phyloP scores from a whole-genome alignment of 495 filamentous ascomycete genomes.

The Durotheca rogersii region DNA sequence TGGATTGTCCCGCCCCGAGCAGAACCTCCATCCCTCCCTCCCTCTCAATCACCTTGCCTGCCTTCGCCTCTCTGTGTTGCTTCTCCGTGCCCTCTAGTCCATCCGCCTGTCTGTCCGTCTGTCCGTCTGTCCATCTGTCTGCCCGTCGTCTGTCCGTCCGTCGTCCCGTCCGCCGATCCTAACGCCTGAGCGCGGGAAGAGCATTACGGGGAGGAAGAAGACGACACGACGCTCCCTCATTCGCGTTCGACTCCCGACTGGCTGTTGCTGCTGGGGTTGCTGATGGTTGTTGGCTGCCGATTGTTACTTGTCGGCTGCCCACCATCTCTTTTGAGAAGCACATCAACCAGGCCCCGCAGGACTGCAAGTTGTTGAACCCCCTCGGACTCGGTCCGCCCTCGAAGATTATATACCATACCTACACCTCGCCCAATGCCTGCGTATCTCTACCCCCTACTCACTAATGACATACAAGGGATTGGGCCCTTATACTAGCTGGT shows the following conservation, averaged over 20 bases:
- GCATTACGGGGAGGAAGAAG: background rate
- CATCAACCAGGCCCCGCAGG: no score
- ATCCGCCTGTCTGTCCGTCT: no score
- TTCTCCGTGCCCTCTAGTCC: no score
- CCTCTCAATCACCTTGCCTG: no score
- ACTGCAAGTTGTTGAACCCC: constrained; percentile 1
- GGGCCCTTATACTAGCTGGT: no score
- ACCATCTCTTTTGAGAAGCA: no score
- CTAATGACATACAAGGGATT: background rate
- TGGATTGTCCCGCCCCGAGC: no score
- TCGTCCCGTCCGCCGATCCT: background rate
- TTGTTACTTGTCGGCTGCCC: no score
- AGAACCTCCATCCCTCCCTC: no score
- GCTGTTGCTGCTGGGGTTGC: background rate
- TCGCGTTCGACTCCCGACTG: background rate
- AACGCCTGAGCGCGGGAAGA: background rate
- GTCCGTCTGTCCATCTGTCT: no score
- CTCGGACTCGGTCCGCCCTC: constrained; percentile 24
- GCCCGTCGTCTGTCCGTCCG: constrained; percentile 3
- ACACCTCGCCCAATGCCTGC: background rate
- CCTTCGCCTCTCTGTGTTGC: no score
- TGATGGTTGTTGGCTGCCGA: constrained; percentile 1
- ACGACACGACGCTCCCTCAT: no score
- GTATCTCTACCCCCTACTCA: background rate
- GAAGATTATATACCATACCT: constrained; percentile 3